A percentile compares a stretch with the other conserved stretches of the same genome.
Evolutionary conservation across 202 grass and related monocot species (phyloP).

Genomic region (Eragrostis tef): DNA sequence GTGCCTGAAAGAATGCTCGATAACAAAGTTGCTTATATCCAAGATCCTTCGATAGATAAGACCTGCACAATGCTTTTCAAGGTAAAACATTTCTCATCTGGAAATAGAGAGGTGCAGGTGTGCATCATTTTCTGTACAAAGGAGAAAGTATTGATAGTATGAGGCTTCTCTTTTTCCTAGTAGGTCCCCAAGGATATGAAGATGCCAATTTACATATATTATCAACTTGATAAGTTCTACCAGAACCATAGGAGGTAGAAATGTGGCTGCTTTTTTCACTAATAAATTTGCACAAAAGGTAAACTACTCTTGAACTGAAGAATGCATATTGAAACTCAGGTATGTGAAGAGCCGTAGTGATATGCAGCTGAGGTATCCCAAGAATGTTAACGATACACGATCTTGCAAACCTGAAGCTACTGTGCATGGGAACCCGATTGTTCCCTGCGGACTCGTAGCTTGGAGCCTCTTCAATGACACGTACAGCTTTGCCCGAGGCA

Average conservation of each 20-base stretch:
- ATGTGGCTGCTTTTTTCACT: not conserved
- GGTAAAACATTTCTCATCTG: conserved; percentile 38
- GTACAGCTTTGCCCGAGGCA: conserved; percentile 50
- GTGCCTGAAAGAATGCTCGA: conserved; percentile 53
- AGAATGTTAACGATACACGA: conserved; percentile 6
- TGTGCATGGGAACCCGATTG: conserved; percentile 34
- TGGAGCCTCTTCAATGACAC: conserved; percentile 88
- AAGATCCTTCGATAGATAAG: conserved; percentile 54
- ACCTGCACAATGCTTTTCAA: conserved; percentile 57
- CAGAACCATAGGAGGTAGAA: conserved; percentile 80
- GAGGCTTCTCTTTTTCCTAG: not conserved
- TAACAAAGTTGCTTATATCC: conserved; percentile 64
- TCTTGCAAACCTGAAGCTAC: conserved; percentile 63
- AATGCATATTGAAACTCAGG: conserved; percentile 39
- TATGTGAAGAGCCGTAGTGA: conserved; percentile 58
- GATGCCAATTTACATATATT: conserved; percentile 68
- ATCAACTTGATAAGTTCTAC: conserved; percentile 74
- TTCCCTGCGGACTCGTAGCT: conserved; percentile 70
- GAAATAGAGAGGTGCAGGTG: not conserved
- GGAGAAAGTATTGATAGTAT: not conserved
- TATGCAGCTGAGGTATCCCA: conserved; percentile 46
- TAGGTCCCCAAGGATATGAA: conserved; percentile 69
- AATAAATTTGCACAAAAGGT: not conserved
- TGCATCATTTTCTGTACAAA: not conserved
- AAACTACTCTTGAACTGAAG: not conserved